phyloP scores from a whole-genome alignment of 257 asterid species.

The Solanum sitiens region DNA sequence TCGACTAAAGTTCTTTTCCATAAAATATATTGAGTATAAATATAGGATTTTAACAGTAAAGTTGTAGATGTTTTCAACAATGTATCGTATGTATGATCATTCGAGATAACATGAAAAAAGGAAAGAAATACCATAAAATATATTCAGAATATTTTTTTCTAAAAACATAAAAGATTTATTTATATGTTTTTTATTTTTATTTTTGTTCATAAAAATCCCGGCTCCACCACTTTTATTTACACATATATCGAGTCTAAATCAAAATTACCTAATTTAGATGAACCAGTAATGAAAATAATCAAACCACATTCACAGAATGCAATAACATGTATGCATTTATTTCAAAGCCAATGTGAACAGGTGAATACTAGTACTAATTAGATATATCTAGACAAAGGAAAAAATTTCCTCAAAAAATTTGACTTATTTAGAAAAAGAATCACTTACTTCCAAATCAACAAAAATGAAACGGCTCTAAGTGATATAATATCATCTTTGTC shows the following conservation, averaged over 20 bases:
- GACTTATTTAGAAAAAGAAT: background rate
- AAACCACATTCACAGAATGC: background rate
- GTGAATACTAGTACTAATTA: background rate
- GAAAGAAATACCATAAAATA: background rate
- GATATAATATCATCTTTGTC: background rate
- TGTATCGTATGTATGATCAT: background rate
- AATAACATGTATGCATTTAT: background rate
- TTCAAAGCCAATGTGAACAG: background rate
- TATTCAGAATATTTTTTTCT: background rate
- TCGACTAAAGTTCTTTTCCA: background rate
- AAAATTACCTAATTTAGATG: too few relatives aligned
- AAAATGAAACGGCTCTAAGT: background rate
- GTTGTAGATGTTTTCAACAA: background rate
- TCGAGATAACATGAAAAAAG: background rate
- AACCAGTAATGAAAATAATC: background rate
- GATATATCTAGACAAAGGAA: background rate
- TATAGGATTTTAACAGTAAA: background rate
- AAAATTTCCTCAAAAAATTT: background rate
- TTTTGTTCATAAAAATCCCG: too few relatives aligned
- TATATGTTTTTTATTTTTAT: too few relatives aligned
- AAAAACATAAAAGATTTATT: background rate
- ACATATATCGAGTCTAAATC: too few relatives aligned
- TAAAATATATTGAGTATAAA: background rate
- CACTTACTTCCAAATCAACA: background rate
- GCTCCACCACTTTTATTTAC: too few relatives aligned